Percentiles rank a stretch among this genome's conserved stretches.
These are phyloP conservation scores for Mortierella sp. DNA, from an alignment of 371 early-diverging fungal species.

Conservation along the genomic window DNA sequence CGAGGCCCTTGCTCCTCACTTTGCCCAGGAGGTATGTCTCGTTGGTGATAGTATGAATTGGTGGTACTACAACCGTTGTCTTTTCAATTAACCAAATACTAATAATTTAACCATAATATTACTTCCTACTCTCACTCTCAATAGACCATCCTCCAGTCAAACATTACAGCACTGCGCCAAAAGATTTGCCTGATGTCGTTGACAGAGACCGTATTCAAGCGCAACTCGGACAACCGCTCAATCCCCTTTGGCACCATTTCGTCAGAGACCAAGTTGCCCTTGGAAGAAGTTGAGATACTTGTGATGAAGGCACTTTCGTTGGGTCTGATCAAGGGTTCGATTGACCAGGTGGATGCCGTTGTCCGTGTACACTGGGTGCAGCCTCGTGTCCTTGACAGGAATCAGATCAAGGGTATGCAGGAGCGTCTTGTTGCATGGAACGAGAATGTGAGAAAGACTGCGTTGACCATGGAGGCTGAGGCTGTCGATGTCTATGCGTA, in stretches of 20 bases:
- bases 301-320: constrained; percentile 97
- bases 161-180: constrained; percentile 84
- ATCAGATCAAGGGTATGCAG: constrained; percentile 88
- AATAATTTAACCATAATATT: background rate
- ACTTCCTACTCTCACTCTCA: background rate
- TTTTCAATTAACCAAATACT: background rate
- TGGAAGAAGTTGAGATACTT: constrained; percentile 95
- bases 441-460: constrained; percentile 70
- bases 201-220: constrained; percentile 94
- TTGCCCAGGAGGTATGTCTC: constrained; percentile 76
- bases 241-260: constrained; percentile 92
- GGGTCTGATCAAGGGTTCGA: constrained; percentile 92
- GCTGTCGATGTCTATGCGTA: constrained; percentile 61
- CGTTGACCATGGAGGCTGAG: constrained; percentile 72
- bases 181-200: constrained; percentile 98
- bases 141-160: constrained; percentile 75
- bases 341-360: constrained; percentile 94
- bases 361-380: constrained; percentile 97
- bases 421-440: constrained; percentile 71
- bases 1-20: constrained; percentile 83
- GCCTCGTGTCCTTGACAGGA: constrained; percentile 93
- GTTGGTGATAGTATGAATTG: background rate
- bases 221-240: constrained; percentile 84
- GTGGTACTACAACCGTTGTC: too few relatives aligned
- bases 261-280: constrained; percentile 86